These are phyloP conservation scores for Dovyalis caffra DNA, from an alignment of 345 rosid species.

Conservation along the genomic window DNA sequence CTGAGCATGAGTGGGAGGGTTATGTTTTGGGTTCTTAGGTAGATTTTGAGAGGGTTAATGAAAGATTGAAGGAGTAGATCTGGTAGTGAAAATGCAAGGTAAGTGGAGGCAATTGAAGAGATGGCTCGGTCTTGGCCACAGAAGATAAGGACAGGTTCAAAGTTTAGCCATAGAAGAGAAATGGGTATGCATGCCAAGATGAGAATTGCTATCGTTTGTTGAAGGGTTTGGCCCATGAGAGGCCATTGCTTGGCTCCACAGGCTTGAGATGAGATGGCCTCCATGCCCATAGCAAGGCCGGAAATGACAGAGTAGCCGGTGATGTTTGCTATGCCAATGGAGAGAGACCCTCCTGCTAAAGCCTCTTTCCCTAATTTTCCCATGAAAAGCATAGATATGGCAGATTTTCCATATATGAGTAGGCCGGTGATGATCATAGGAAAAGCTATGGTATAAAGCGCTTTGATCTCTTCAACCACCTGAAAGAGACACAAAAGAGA, in stretches of 20 bases:
- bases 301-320: conserved; percentile 51
- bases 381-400: conserved; percentile 46
- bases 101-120: conserved; percentile 44
- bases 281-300: conserved; percentile 59
- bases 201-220: conserved; percentile 45
- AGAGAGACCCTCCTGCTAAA: conserved; percentile 54
- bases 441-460: conserved; percentile 42
- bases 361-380: conserved; percentile 53
- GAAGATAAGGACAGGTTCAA: conserved; percentile 39
- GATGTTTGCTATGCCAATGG: conserved; percentile 53
- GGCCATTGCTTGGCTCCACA: conserved; percentile 52
- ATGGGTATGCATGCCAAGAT: conserved; percentile 45
- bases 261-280: conserved; percentile 60
- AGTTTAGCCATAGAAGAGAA: conserved; percentile 45
- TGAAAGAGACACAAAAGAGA: conserved; percentile 14
- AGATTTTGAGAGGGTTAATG: conserved; percentile 46
- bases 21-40: conserved; percentile 53
- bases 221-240: conserved; percentile 55
- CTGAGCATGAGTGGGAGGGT: conserved; percentile 48
- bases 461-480: conserved; percentile 50
- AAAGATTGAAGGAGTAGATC: conserved; percentile 48
- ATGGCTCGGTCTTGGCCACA: conserved; percentile 47
- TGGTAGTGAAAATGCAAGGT: conserved; percentile 43
- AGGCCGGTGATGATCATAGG: conserved; percentile 56
- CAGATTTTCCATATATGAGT: conserved; percentile 46